Base-by-base conservation (phyloP, 768 basidiomycete genomes). In the Hemileccinum impolitum region DNA sequence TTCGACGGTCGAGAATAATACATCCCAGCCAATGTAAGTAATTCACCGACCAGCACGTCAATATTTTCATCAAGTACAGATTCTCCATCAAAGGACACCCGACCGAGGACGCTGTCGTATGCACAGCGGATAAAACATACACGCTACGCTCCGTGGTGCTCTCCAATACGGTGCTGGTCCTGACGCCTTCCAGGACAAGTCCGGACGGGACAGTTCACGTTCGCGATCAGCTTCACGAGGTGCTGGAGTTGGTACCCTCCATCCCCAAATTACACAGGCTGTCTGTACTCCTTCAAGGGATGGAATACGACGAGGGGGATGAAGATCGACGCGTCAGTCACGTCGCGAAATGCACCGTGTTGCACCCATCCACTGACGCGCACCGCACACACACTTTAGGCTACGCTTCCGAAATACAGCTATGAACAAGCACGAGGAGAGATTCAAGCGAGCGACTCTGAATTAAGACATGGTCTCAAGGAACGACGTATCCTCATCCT, bases 41-140 rank as follows among this genome's bases (percentile, higher is more conserved):
- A 8, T 11, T 18, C 39, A 12, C 1, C 31, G n/a, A 4, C 31
- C 21, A 4, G 10, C 30, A 13, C 30, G 13, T 38, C n/a, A 0
- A 14, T 15, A 8, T 34, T 15, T 56, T 18, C 44, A 46, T 28
- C 17, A 11, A 47, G 9, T 11, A 37, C 56, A 87, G 87, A 36
- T 65, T 93, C 45, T 75, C 77, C 23, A 85, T 98, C 69, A 94
- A 93, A 65, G 95, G 94, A 7, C 73, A 82, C 38, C 67, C 80
- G 2, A 76, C 77, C 25, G 94, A 97, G 57, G 87, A 94, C 58
- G 95, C 94, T 0, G 93, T 96, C 0, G 70, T 95, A 9, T 97
- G 95, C 65, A 95, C 94, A 0, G 57, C 74, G 0, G 76, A 84
- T 49, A 82, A 79, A 63, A 98, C 95, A 0, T 99, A 87, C 63